phyloP scores from a whole-genome alignment of 257 asterid genomes.

The Solanum microdontum region DNA sequence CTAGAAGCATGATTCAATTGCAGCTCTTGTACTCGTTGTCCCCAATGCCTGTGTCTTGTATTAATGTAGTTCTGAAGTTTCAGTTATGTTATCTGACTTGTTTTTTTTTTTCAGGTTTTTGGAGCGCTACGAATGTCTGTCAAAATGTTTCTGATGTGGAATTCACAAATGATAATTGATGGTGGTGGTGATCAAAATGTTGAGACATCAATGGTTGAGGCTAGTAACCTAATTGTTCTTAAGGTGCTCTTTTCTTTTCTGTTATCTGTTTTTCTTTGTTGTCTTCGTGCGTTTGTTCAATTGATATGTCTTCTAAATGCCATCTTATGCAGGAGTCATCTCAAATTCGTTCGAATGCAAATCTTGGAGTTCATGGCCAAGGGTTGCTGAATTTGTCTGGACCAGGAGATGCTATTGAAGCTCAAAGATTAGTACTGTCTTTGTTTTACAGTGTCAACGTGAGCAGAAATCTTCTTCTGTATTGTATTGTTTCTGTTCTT shows the following conservation, averaged over 20 bases:
- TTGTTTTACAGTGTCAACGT: slow-evolving; percentile 87
- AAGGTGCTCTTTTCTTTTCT: slow-evolving; percentile 41
- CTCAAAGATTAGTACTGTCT: slow-evolving; percentile 82
- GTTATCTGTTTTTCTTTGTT: not conserved
- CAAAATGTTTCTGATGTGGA: slow-evolving; percentile 97
- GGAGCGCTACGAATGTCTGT: slow-evolving; percentile 99
- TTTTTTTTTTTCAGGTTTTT: slow-evolving; percentile 48
- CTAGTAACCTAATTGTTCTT: slow-evolving; percentile 95
- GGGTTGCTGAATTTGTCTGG: slow-evolving; percentile 87
- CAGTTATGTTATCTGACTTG: slow-evolving; percentile 3
- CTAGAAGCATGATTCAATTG: not conserved
- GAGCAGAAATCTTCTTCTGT: slow-evolving; percentile 16
- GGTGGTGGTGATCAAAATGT: slow-evolving; percentile 98
- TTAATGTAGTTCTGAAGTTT: not conserved
- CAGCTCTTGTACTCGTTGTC: not conserved
- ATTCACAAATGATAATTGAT: slow-evolving; percentile 81
- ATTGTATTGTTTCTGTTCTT: not conserved
- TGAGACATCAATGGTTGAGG: slow-evolving; percentile 91
- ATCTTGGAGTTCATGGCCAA: slow-evolving; percentile 95
- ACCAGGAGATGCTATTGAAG: slow-evolving; percentile 93
- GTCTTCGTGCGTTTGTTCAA: not conserved
- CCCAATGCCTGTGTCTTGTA: not conserved
- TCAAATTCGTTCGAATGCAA: slow-evolving; percentile 87
- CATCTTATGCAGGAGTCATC: slow-evolving; percentile 53
- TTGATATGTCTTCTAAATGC: not conserved